Evolutionary conservation across 129 eudicot genomes (phyloP).

Genomic region (Dittrichia graveolens): DNA sequence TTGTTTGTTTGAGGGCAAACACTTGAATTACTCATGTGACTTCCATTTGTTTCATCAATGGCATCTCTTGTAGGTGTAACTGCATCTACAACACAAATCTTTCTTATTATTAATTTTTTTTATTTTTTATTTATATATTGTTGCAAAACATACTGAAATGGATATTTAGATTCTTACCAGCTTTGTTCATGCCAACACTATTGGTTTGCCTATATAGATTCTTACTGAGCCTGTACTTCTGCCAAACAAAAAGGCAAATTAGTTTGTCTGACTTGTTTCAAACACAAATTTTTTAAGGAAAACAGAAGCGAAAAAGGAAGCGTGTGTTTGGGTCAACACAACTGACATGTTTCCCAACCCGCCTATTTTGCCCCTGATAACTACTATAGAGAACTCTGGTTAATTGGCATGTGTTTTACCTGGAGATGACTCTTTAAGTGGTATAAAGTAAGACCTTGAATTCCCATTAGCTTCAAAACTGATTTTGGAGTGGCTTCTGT

Average conservation of each 20-base stretch:
- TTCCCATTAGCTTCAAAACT: conserved; percentile 96
- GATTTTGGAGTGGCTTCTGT: conserved; percentile 99
- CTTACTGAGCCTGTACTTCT: conserved; percentile 98
- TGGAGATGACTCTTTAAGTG: conserved; percentile 99
- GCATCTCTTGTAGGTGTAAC: conserved; percentile 48
- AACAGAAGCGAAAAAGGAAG: not conserved
- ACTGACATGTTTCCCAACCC: not conserved
- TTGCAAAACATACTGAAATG: conserved; percentile 11
- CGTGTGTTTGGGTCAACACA: not conserved
- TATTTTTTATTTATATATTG: not conserved
- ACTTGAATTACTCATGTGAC: conserved; percentile 48
- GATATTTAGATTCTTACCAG: conserved; percentile 50
- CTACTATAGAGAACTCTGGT: not conserved
- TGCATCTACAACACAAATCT: conserved; percentile 33
- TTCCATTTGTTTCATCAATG: conserved; percentile 49
- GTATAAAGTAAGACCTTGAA: conserved; percentile 92
- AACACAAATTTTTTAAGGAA: not conserved
- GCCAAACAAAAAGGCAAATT: conserved; percentile 36
- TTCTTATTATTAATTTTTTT: conserved; percentile 18
- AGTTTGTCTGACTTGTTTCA: conserved; percentile 27
- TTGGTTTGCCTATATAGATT: conserved; percentile 79
- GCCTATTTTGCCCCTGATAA: not conserved
- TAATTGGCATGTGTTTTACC: conserved; percentile 54
- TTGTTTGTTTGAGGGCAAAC: conserved; percentile 61
- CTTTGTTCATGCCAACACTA: conserved; percentile 54